These are phyloP conservation scores for Pelargonium fulgidum DNA, from an alignment of 441 rosid genomes.

Conservation along the genomic window DNA sequence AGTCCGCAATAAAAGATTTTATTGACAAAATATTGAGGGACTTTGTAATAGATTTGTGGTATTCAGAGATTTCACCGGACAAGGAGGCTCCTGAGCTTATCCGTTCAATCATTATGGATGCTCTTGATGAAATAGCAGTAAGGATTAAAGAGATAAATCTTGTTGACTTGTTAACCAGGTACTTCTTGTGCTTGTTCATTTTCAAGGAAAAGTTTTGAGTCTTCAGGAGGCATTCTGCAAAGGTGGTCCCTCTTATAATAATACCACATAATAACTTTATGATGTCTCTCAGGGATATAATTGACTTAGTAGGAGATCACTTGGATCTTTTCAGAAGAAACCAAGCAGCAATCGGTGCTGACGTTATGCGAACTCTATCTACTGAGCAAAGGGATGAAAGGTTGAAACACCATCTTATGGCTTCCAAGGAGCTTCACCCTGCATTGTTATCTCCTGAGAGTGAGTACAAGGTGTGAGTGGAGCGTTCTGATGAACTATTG, in stretches of 20 bases:
- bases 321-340: conserved; percentile 89
- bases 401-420: conserved; percentile 79
- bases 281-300: conserved; percentile 75
- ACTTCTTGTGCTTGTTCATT: conserved; percentile 3
- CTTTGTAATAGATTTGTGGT: conserved; percentile 82
- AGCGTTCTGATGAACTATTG: conserved; percentile 27
- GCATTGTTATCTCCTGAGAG: conserved; percentile 82
- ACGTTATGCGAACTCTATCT: conserved; percentile 85
- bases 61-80: conserved; percentile 86
- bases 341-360: conserved; percentile 80
- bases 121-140: conserved; percentile 74
- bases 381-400: conserved; percentile 93
- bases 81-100: conserved; percentile 88
- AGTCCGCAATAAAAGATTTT: conserved; percentile 64
- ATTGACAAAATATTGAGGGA: conserved; percentile 79
- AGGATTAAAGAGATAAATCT: conserved; percentile 80
- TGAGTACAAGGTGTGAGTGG: conserved; percentile 96
- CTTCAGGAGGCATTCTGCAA: conserved; percentile 4
- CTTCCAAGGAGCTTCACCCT: conserved; percentile 88
- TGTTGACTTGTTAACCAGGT: conserved; percentile 85
- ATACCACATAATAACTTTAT: conserved; percentile 12
- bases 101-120: conserved; percentile 78
- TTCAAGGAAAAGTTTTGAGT: background rate
- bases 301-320: conserved; percentile 87
- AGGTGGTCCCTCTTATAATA: conserved; percentile 11